A percentile compares a stretch with the other conserved stretches of the same genome.
Evolutionary conservation across 2,329 filamentous ascomycete species (phyloP).

Genomic region (Microdochium bolleyi): DNA sequence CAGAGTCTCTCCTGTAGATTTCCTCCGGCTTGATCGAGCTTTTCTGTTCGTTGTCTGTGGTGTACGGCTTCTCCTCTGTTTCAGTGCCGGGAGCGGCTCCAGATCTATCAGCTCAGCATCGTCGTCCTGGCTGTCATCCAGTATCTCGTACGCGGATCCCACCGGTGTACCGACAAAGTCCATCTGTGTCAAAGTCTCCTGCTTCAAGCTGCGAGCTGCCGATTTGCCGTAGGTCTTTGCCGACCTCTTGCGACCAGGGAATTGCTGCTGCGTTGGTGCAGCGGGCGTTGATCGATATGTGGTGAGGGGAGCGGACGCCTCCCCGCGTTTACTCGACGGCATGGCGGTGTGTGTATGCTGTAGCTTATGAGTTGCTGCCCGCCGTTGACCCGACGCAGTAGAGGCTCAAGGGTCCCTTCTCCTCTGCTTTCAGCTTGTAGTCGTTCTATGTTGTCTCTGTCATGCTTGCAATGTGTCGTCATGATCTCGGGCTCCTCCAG

Average conservation of each 20-base stretch:
- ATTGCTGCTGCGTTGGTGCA: constrained; percentile 1
- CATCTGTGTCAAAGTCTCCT: constrained; percentile 4
- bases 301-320: not conserved
- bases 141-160: constrained; percentile 5
- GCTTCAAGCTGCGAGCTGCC: not conserved
- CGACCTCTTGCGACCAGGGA: constrained; percentile 1
- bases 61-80: constrained; percentile 3
- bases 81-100: not conserved
- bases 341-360: not conserved
- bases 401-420: not conserved
- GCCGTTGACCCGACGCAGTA: too few species aligned
- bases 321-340: not conserved
- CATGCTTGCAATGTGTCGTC: not conserved
- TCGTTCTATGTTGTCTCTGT: too few species aligned
- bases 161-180: constrained; percentile 4
- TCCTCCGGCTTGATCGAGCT: constrained; percentile 12
- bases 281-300: not conserved
- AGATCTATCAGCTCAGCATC: not conserved
- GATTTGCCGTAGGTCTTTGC: constrained; percentile 2
- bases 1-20: constrained; percentile 17
- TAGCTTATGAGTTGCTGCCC: not conserved
- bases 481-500: not conserved
- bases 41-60: constrained; percentile 8
- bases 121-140: constrained; percentile 10
- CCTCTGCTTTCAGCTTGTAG: too few species aligned